Evolutionary conservation across 805 yeast genomes (phyloP).

Genomic region (Metschnikowia similis): DNA sequence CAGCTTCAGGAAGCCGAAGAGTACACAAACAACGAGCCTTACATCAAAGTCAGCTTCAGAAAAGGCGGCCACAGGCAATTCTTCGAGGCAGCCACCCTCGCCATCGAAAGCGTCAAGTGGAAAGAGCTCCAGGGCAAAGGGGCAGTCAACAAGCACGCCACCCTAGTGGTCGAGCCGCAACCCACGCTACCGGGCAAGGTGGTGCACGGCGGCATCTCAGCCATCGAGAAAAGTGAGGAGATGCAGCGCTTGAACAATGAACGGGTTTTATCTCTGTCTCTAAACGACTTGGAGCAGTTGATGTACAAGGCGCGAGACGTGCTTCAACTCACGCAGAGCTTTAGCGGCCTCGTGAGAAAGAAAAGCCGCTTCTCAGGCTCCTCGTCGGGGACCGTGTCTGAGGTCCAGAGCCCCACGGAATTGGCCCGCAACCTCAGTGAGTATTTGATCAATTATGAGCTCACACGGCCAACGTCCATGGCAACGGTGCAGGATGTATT

Average conservation of each 20-base stretch:
- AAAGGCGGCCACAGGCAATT: conserved; percentile 61
- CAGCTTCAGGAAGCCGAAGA: conserved; percentile 30
- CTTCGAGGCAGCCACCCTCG: conserved; percentile 37
- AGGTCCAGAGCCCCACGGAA: conserved; percentile 45
- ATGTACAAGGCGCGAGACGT: conserved; percentile 78
- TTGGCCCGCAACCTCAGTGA: conserved; percentile 77
- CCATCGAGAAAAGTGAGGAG: conserved; percentile 57
- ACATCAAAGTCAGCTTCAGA: conserved; percentile 71
- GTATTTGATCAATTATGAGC: conserved; percentile 41
- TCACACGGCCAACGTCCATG: conserved; percentile 33
- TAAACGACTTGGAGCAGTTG: conserved; percentile 71
- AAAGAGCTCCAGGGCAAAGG: conserved; percentile 32
- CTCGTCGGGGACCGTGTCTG: conserved; percentile 28
- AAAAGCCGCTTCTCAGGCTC: not conserved
- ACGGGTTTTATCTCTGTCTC: conserved; percentile 57
- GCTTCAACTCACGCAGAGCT: conserved; percentile 36
- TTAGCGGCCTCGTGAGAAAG: conserved; percentile 9
- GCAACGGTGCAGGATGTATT: conserved; percentile 39
- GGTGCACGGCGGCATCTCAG: conserved; percentile 60
- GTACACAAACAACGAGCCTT: conserved; percentile 30
- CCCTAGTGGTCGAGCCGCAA: conserved; percentile 25
- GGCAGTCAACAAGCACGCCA: conserved; percentile 12
- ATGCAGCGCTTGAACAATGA: conserved; percentile 55
- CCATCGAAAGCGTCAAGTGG: conserved; percentile 52
- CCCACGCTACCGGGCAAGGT: not conserved